These are phyloP conservation scores for Sparassis latifolia DNA, from an alignment of 1,284 basidiomycete species.

Conservation along the genomic window DNA sequence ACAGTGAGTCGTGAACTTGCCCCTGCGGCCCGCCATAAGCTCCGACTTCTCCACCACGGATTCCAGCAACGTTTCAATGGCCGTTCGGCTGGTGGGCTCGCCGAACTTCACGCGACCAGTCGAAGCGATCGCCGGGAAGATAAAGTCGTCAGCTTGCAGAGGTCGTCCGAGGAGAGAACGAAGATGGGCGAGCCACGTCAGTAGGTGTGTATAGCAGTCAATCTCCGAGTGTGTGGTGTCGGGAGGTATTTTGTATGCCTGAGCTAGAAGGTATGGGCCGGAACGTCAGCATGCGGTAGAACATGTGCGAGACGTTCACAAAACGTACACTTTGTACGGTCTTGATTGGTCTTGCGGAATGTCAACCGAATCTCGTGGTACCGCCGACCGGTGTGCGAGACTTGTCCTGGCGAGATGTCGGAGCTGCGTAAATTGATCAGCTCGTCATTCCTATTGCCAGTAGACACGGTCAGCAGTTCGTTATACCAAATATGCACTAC, in stretches of 20 bases:
- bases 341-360: neutral
- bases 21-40: neutral
- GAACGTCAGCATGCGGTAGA: no score
- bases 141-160: neutral
- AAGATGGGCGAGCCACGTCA: conserved; percentile 7
- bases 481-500: no score
- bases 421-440: neutral
- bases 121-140: conserved; percentile 13
- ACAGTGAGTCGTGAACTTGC: conserved; percentile 17
- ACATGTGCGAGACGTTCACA: neutral
- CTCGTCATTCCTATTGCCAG: neutral
- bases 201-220: conserved; percentile 14
- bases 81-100: neutral
- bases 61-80: neutral
- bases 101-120: conserved; percentile 11
- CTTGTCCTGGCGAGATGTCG: neutral
- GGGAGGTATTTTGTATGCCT: neutral
- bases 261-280: neutral
- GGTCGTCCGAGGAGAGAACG: conserved; percentile 5
- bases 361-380: neutral
- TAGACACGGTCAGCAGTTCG: no score
- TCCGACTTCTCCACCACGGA: neutral
- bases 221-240: conserved; percentile 9
- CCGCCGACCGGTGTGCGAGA: neutral
- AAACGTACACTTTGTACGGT: neutral